Conservation (phyloP, 2,329 filamentous ascomycete genomes). For the Cladosporium sp. region DNA sequence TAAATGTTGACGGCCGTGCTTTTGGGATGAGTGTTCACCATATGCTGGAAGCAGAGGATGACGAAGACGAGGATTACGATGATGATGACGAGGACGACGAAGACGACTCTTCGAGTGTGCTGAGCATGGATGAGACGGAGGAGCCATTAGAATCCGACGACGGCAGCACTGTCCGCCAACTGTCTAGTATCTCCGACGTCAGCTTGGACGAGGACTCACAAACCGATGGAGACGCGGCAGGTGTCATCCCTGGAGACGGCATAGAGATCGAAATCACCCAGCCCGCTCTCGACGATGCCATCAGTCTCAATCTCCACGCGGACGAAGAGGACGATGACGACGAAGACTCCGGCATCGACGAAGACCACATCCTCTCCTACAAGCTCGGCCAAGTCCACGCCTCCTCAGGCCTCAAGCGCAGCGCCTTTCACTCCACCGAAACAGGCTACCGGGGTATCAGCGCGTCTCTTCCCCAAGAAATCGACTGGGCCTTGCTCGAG, state of each 20-base stretch:
- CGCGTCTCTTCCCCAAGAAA: conserved; percentile 74
- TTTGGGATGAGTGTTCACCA: conserved; percentile 98
- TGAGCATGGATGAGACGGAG: conserved; percentile 54
- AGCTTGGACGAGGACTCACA: conserved; percentile 53
- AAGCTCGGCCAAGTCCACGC: conserved; percentile 83
- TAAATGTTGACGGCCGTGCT: conserved; percentile 79
- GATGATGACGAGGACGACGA: conserved; percentile 39
- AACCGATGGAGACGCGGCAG: conserved; percentile 68
- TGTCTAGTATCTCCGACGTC: conserved; percentile 23
- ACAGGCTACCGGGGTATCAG: conserved; percentile 52
- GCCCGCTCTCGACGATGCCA: conserved; percentile 73
- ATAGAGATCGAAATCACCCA: conserved; percentile 84
- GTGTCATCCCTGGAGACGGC: conserved; percentile 72
- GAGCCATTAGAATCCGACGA: conserved; percentile 62
- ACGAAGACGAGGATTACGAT: conserved; percentile 53
- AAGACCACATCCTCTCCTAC: conserved; percentile 79
- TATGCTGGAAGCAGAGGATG: conserved; percentile 73
- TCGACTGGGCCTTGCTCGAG: conserved; percentile 91
- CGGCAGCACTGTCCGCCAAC: conserved; percentile 37
- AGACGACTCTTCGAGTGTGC: conserved; percentile 36
- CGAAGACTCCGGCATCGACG: conserved; percentile 70
- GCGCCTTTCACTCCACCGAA: conserved; percentile 30
- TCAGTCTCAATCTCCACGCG: conserved; percentile 75
- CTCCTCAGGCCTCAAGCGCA: conserved; percentile 81
- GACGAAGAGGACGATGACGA: conserved; percentile 80